Evolutionary conservation across 192 early-diverging fungal genomes (phyloP), one percentile per base, ranked within the genome.

Genomic region (Dissophora ornata): DNA sequence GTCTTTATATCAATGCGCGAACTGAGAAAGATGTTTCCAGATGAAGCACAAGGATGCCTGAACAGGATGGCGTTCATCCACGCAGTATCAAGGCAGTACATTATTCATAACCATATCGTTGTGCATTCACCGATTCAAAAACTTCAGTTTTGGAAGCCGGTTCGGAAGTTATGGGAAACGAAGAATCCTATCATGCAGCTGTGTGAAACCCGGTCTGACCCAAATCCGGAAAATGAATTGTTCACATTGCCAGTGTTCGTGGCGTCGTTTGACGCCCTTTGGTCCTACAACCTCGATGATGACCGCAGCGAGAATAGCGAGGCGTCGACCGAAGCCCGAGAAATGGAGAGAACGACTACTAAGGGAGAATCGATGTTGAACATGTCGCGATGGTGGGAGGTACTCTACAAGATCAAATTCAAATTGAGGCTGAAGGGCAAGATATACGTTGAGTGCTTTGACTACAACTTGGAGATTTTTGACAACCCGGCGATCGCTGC

Each of bases 401-500:
- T 38, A 6, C 6, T 38, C 7, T 38, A 38, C 36, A 38, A 9
- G 36, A 6, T 38, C 36, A 6, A 13, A 13, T 13, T 38, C 7
- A 38, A 38, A 38, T 13, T 38, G 36, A 6, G 36, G 36, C 36
- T 38, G 7, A 38, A 13, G 36, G 13, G 13, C 36, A 38, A 38
- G 36, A 38, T 36, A 6, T 13, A 7, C 24, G 40, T 57, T 2
- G 25, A 57, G 15, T 57, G 40, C 25, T n/a, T 41, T 36, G 24
- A 57, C 5, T 44, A 41, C 24, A 19, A 38, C 36, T 29, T 62
- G 1, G 59, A 34, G 21, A 11, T 36, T 30, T 50, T 62, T 38
- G 59, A 49, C 22, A 62, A 62, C 30, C 59, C 59, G 0, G 59
- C 59, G 10, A 49, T 50, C 9, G 47, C 13, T 1, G 47, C 59